A percentile compares a stretch with the other conserved stretches of the same genome.
Conservation (phyloP, 208 protist genomes). For the Polymyxa betae region DNA sequence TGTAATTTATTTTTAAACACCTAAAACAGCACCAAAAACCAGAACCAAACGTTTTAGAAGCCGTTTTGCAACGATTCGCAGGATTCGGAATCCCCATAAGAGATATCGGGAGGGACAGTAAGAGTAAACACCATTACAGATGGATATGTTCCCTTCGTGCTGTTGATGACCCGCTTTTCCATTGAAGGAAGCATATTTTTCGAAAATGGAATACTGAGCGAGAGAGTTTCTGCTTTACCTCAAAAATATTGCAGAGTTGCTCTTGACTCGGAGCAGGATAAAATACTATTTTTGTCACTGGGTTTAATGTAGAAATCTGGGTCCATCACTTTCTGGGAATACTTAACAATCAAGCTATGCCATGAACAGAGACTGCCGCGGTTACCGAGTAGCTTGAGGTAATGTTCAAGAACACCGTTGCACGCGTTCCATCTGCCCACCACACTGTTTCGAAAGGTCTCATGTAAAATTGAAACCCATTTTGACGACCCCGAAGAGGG, state of each 20-base stretch:
- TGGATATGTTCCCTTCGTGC: background rate
- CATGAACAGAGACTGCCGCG: background rate
- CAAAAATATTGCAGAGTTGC: background rate
- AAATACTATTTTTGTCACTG: background rate
- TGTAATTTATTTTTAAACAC: no score
- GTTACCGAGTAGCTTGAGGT: background rate
- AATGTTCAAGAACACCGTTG: conserved; percentile 3
- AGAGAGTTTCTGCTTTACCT: background rate
- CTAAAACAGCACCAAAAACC: no score
- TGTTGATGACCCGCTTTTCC: background rate
- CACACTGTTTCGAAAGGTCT: background rate
- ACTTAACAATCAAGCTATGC: no score
- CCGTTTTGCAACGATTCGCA: background rate
- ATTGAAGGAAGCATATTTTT: background rate
- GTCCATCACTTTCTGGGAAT: background rate
- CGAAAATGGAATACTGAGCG: background rate
- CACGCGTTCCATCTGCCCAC: background rate
- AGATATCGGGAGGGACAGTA: background rate
- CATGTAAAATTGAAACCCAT: background rate
- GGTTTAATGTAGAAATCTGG: background rate
- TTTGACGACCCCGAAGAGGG: background rate
- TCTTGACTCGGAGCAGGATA: background rate
- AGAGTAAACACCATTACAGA: background rate
- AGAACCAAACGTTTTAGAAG: no score
- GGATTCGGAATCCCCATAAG: background rate